phyloP scores from a whole-genome alignment of 2,329 filamentous ascomycete genomes.

The Claviceps sp. region DNA sequence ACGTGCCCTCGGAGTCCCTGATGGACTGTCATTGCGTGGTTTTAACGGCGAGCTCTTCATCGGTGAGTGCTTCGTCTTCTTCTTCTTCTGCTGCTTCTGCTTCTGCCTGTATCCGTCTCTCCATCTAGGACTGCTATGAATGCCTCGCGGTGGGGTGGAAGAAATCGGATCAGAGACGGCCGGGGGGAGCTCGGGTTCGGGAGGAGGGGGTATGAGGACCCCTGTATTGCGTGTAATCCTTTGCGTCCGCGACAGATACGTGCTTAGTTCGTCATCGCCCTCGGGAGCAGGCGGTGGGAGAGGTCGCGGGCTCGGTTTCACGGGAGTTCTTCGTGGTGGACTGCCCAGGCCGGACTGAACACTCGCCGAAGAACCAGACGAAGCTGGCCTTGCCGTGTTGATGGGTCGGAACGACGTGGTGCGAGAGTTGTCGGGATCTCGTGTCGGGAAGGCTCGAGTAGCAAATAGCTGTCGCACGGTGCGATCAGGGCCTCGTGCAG shows the following conservation, averaged over 20 bases:
- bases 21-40: constrained; percentile 22
- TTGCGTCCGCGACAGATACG: constrained; percentile 16
- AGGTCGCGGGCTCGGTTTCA: constrained; percentile 31
- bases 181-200: constrained; percentile 52
- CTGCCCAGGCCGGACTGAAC: constrained; percentile 19
- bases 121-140: constrained; percentile 43
- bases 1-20: constrained; percentile 2
- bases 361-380: constrained; percentile 8
- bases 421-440: constrained; percentile 4
- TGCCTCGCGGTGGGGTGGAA: constrained; percentile 42
- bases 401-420: constrained; percentile 12
- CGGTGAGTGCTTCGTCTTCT: constrained; percentile 11
- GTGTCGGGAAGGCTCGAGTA: neutral
- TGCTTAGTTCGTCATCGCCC: constrained; percentile 17
- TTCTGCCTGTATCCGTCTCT: constrained; percentile 20
- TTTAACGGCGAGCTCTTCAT: constrained; percentile 38
- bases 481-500: neutral
- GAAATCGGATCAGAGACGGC: constrained; percentile 39
- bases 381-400: constrained; percentile 5
- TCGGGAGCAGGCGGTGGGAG: constrained; percentile 29
- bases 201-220: constrained; percentile 15
- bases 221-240: constrained; percentile 19
- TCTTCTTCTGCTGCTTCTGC: constrained; percentile 14
- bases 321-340: constrained; percentile 26
- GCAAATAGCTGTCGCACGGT: neutral